These are phyloP conservation scores for Xylaria cubensis DNA, from an alignment of 495 filamentous ascomycete species.

Conservation along the genomic window DNA sequence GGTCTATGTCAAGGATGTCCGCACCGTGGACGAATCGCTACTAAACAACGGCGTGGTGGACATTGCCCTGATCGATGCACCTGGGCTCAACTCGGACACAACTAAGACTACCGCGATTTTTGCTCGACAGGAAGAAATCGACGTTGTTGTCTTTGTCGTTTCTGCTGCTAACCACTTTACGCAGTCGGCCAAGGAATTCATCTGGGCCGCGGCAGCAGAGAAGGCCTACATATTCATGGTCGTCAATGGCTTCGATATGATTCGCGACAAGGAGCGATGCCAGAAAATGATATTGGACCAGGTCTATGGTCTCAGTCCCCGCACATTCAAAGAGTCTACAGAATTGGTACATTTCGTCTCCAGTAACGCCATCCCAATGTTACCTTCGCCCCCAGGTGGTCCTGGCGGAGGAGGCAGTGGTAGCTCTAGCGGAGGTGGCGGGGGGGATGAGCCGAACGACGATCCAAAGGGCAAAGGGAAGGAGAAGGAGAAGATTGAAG, in stretches of 20 bases:
- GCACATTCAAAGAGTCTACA: constrained; percentile 88
- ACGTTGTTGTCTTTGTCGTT: constrained; percentile 98
- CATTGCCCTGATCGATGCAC: constrained; percentile 96
- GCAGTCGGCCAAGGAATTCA: constrained; percentile 93
- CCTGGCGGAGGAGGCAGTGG: constrained; percentile 66
- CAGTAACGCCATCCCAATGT: constrained; percentile 87
- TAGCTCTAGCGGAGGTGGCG: constrained; percentile 60
- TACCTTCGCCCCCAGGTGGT: constrained; percentile 59
- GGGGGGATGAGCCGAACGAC: constrained; percentile 63
- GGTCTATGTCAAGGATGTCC: constrained; percentile 91
- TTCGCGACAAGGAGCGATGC: constrained; percentile 80
- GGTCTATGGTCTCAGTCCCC: constrained; percentile 80
- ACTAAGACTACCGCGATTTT: constrained; percentile 97
- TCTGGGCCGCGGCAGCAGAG: constrained; percentile 91
- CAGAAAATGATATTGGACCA: constrained; percentile 93
- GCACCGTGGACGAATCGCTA: constrained; percentile 88
- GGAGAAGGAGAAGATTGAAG: constrained; percentile 82
- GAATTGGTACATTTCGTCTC: constrained; percentile 98
- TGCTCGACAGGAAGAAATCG: constrained; percentile 96
- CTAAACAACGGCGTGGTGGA: constrained; percentile 98
- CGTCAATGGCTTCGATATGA: constrained; percentile 95
- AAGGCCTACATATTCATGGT: constrained; percentile 99
- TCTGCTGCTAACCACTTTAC: constrained; percentile 98
- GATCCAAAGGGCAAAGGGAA: constrained; percentile 88
- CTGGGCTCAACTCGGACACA: constrained; percentile 92